Conservation (phyloP, 2,329 filamentous ascomycete genomes). For the Ascosphaera pollenicola region DNA sequence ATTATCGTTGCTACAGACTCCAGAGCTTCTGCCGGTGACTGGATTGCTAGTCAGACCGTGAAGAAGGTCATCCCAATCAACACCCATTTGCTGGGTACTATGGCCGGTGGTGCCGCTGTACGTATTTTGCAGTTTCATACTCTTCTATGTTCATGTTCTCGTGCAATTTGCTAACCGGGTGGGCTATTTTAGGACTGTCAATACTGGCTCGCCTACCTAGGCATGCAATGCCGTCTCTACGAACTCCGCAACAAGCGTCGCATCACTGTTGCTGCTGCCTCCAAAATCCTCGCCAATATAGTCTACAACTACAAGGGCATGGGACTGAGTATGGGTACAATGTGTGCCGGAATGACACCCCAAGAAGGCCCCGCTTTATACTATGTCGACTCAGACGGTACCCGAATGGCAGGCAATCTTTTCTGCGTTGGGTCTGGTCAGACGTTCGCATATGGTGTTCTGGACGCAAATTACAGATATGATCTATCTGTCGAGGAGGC, state of each 20-base stretch:
- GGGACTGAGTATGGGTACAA: slow-evolving; percentile 97
- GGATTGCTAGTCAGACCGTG: slow-evolving; percentile 98
- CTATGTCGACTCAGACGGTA: slow-evolving; percentile 97
- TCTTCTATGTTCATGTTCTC: background rate
- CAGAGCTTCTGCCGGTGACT: slow-evolving; percentile 88
- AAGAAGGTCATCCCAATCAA: slow-evolving; percentile 99
- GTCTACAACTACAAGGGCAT: slow-evolving; percentile 98
- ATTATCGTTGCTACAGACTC: slow-evolving; percentile 98
- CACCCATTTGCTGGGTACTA: slow-evolving; percentile 77
- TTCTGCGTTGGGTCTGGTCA: slow-evolving; percentile 98
- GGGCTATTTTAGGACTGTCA: slow-evolving; percentile 55
- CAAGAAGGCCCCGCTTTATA: slow-evolving; percentile 89
- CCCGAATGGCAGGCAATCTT: slow-evolving; percentile 73
- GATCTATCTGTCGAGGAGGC: slow-evolving; percentile 74
- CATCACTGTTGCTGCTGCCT: slow-evolving; percentile 90
- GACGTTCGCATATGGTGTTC: slow-evolving; percentile 95
- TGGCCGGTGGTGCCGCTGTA: slow-evolving; percentile 91
- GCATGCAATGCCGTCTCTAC: slow-evolving; percentile 97
- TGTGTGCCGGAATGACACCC: slow-evolving; percentile 90
- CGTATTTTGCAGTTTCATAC: slow-evolving; percentile 11
- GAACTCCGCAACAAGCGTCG: slow-evolving; percentile 98
- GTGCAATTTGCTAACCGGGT: background rate
- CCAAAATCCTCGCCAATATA: slow-evolving; percentile 95
- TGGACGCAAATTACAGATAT: slow-evolving; percentile 88
- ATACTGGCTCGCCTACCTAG: slow-evolving; percentile 98